Base-by-base conservation (phyloP, 495 filamentous ascomycete species). In the Aspergillus conjunctus region DNA sequence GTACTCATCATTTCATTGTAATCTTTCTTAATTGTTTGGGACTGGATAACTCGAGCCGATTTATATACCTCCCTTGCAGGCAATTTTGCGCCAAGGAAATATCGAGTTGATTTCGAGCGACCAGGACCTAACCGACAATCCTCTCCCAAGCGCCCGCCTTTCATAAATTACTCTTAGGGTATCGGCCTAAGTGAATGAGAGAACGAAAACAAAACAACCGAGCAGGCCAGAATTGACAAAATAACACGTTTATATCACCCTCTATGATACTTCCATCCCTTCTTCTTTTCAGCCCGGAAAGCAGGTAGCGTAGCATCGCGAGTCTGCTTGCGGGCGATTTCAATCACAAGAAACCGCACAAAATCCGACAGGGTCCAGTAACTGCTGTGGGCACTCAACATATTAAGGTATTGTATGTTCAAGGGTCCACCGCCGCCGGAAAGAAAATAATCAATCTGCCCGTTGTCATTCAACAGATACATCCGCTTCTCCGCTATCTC, bases 331-430 rank as follows among this genome's bases (percentile, higher is more conserved):
- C 93, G 77, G 9, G 93, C 93, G 65, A 93, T 85, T 75, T 98
- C 94, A 41, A 91, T 73, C 18, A 96, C 93, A 54, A 97, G 68
- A 68, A 98, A 87, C 39, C 93, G 76, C 22, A 94, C 86, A 73
- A 98, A 91, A 70, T 98, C 94, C 58, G 82, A 80, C 63, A 88
- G 85, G 10, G 83, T 83, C 94, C 94, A 98, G 67, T 98, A 98
- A 61, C 88, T 91, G 58, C 90, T 92, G 73, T 98, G 94, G n/a
- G 94, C 94, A 57, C 91, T 90, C 59, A 98, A 73, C 93, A 98
- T 98, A 63, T 95, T 97, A 4, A 97, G 72, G 70, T 98, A 98
- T 78, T 97, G 93, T 54, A 97, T 90, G 73, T 95, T 93, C 30
- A 98, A 78, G 4, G 92, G 83, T 0, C 93, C 91, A 20, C 88